Evolutionary conservation across 1,284 basidiomycete genomes (phyloP), one percentile per base, ranked within the genome.

Genomic region (Cystobasidium slooffiae): DNA sequence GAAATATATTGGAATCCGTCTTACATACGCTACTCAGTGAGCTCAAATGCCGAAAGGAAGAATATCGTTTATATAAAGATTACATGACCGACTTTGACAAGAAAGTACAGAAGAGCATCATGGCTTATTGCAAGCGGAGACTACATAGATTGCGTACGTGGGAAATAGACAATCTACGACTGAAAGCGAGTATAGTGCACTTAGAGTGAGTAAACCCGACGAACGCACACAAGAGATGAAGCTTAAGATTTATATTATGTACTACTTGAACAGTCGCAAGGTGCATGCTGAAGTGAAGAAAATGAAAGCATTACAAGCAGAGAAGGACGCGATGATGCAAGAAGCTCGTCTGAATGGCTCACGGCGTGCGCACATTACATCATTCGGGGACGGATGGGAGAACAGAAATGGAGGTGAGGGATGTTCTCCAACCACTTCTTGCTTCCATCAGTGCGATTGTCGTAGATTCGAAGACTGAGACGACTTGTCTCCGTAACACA

Each of bases 301-400:
- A 20, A 46, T 46, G 44, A 49, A 31, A 47, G 61, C 37, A 2
- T 22, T 63, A 44, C 44, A 63, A 63, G 43, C 37, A 63, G 44
- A 41, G 16, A 51, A 52, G 46, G n/a, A 24, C 10, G 39, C 18
- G 14, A 49, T 49, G 9, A 31, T 22, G 43, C 18, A 52, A 16
- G 37, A 55, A 43, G n/a, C 22, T 20, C 47, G 64, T 16, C 14
- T 66, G 64, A 66, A 52, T 66, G 64, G 64, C 14, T 41, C 47
- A 8, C 49, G 51, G 37, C 22, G 37, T 6, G 49, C 64, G 3
- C 64, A 31, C 31, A 47, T 66, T 8, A 53, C 47, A 8, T 51
- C 64, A 6, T 66, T 53, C 53, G 64, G 64, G 18, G 53, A 39
- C 39, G 64, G 64, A 51, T 66, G 64, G 64, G 64, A 66, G 39